Evolutionary conservation across 371 early-diverging fungal genomes (phyloP).

Genomic region (Syncephalastrum racemosum): DNA sequence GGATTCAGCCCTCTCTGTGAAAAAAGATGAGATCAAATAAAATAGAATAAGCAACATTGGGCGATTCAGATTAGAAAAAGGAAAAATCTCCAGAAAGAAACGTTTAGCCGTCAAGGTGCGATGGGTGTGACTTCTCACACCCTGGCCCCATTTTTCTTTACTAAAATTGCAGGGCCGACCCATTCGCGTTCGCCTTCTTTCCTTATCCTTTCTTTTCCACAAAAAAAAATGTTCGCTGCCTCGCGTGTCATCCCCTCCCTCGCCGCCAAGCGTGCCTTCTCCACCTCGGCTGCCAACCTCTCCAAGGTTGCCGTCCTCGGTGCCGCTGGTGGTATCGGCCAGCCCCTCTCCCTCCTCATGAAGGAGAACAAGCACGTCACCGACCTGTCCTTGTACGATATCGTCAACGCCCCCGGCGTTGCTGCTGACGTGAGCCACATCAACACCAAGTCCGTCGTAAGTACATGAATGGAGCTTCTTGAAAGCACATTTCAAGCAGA

Average conservation of each 20-base stretch:
- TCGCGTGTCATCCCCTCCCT: conserved; percentile 46
- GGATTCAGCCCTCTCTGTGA: not conserved
- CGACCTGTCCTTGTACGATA: conserved; percentile 92
- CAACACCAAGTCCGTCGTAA: conserved; percentile 85
- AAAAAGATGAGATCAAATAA: too few relatives aligned
- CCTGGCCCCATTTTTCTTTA: too few relatives aligned
- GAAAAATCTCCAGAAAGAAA: too few relatives aligned
- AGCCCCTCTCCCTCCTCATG: conserved; percentile 87
- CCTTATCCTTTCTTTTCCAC: conserved; percentile 10
- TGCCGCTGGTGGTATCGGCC: conserved; percentile 93
- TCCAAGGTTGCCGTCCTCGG: conserved; percentile 83
- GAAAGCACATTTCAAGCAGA: conserved; percentile 1
- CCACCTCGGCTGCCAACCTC: conserved; percentile 65
- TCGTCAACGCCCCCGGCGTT: conserved; percentile 96
- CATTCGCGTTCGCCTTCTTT: conserved; percentile 4
- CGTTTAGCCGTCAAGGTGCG: too few relatives aligned
- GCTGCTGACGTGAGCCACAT: conserved; percentile 98
- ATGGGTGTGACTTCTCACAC: too few relatives aligned
- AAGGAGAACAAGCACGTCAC: conserved; percentile 83
- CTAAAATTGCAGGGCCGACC: not conserved
- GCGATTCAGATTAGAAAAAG: too few relatives aligned
- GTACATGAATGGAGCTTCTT: not conserved
- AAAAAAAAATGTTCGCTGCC: conserved; percentile 46
- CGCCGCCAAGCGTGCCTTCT: conserved; percentile 70
- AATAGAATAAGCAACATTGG: too few relatives aligned